Conservation (phyloP, 257 asterid species). For the Ocimum tenuiflorum region DNA sequence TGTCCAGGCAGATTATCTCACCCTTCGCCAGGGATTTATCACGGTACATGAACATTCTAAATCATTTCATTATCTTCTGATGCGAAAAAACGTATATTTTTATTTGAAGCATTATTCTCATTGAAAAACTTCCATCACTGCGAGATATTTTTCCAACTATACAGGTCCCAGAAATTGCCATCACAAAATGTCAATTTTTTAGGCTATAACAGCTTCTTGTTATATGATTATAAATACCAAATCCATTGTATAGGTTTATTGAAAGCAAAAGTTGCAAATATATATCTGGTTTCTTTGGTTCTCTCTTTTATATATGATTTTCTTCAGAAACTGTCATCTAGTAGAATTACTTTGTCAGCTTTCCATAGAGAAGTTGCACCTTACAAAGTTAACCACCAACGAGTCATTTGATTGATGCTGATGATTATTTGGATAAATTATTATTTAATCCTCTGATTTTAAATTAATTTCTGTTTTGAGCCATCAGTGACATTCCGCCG, state of each 20-base stretch:
- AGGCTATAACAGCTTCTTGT: too few species aligned
- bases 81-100: neutral
- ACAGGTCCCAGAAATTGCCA: neutral
- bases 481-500: too few species aligned
- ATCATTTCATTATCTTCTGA: neutral
- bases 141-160: neutral
- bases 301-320: too few species aligned
- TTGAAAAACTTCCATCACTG: neutral
- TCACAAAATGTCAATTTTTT: neutral
- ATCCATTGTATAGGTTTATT: too few species aligned
- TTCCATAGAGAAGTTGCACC: neutral
- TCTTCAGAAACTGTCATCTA: too few species aligned
- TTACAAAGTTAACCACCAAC: neutral
- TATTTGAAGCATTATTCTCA: neutral
- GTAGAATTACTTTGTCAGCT: neutral
- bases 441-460: neutral
- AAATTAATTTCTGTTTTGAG: neutral
- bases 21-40: constrained; percentile 95
- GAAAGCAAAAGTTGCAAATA: too few species aligned
- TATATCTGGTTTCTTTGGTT: too few species aligned
- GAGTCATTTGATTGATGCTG: neutral
- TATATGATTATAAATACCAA: too few species aligned
- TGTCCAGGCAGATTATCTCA: constrained; percentile 88
- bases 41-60: constrained; percentile 41
- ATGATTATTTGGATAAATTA: neutral